Evolutionary conservation across 495 filamentous ascomycete genomes (phyloP), one percentile per base, ranked within the genome.

Genomic region (Penicillium roqueforti): DNA sequence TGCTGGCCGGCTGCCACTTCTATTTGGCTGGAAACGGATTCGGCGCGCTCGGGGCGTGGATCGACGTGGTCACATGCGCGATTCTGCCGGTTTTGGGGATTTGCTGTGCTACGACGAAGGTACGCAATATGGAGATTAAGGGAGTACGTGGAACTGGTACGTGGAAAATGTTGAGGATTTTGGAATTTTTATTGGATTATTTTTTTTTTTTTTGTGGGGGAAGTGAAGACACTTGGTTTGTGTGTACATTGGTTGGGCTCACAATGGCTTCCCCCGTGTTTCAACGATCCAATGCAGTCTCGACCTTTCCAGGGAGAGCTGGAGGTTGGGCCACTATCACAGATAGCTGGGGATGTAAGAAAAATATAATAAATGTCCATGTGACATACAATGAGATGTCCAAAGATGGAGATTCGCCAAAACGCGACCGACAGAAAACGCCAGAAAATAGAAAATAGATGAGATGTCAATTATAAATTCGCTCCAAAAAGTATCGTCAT

Each of bases 61-160:
- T 56, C 57, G 57, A 66, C 52, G 7, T 3, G 46, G 60, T 66
- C 62, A 63, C 62, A 66, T 63, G 62, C 48, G 40, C 37, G n/a
- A 28, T 42, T 47, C 11, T 39, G 39, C 39, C 39, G 40, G 18
- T 26, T 34, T n/a, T n/a, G n/a, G n/a, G n/a, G n/a, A n/a, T n/a
- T n/a, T n/a, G n/a, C n/a, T n/a, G n/a, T n/a, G n/a, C n/a, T n/a
- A n/a, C n/a, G n/a, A n/a, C n/a, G n/a, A n/a, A n/a, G n/a, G n/a
- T n/a, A n/a, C n/a, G n/a, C n/a, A n/a, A n/a, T n/a, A n/a, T n/a
- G n/a, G n/a, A n/a, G n/a, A n/a, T n/a, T n/a, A n/a, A n/a, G n/a
- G n/a, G n/a, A n/a, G n/a, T n/a, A n/a, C n/a, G n/a, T n/a, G n/a
- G n/a, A n/a, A n/a, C n/a, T n/a, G n/a, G n/a, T n/a, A n/a, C n/a